Base-by-base conservation (phyloP, 345 rosid genomes). In the Gossypium herbaceum region DNA sequence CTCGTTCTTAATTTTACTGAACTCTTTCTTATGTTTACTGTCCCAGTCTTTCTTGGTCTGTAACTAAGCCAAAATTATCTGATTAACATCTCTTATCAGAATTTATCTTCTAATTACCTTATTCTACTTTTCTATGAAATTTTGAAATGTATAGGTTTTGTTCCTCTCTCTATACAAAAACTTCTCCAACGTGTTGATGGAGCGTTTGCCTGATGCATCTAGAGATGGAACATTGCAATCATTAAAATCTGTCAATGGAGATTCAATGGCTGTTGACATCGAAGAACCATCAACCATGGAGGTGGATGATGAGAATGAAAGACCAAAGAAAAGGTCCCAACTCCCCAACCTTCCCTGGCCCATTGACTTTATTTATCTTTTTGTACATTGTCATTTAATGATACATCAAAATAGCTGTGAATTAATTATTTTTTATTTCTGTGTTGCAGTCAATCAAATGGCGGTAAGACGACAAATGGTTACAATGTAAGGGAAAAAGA, bases 191-290 rank as follows among this genome's bases (percentile, higher is more conserved):
- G 91, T 93, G 71, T 77, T 95, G 86, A 82, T 77, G 79, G 92
- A 93, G 55, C 91, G 96, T 50, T 85, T 95, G 19, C 98, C 98
- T 16, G 97, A 91, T 52, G 79, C 93, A 77, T 84, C 97, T 20
- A 84, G 67, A 77, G 91, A 83, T 81, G 84, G 75, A 76, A 86
- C 90, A 44, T 70, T 93, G 79, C 85, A 47, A 61, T 91, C 78
- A 24, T 81, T 93, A 69, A 95, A 95, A 75, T 83, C 91, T 73
- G 60, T 51, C 64, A 75, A 73, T 52, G 82, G 64, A 0, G 97
- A 88, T 73, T 83, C 83, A 80, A 89, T 83, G 90, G 84, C 82
- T 77, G 81, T 83, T 65, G 92, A 86, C 67, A 69, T 71, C 15
- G 89, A 88, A 63, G 89, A 90, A 73, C 62, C 88, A 25, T 81